phyloP scores from a whole-genome alignment of 805 yeast genomes.

The Saccharomycopsis selenospora region DNA sequence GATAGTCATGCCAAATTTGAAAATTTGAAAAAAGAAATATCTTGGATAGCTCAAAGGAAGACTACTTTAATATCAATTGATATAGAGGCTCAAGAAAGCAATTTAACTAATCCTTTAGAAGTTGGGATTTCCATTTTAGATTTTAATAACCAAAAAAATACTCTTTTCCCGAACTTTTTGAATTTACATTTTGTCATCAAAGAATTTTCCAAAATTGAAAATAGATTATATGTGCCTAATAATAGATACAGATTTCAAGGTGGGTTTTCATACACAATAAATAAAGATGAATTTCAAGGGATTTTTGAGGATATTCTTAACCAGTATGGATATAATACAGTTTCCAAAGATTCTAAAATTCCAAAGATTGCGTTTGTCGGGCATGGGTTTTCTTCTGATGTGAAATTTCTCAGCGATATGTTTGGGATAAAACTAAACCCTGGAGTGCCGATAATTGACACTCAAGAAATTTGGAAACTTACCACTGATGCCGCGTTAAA shows the following conservation, averaged over 20 bases:
- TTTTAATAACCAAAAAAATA: conserved; percentile 38
- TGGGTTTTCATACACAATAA: conserved; percentile 41
- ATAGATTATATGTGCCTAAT: conserved; percentile 50
- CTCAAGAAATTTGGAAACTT: conserved; percentile 29
- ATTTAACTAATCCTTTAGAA: conserved; percentile 41
- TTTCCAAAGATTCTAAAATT: conserved; percentile 22
- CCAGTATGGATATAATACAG: conserved; percentile 33
- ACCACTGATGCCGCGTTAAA: conserved; percentile 21
- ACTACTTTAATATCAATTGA: conserved; percentile 42
- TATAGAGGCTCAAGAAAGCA: conserved; percentile 48
- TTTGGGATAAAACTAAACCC: conserved; percentile 36
- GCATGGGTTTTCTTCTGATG: conserved; percentile 50
- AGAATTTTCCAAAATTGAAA: conserved; percentile 36
- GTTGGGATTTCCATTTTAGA: conserved; percentile 52
- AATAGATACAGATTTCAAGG: conserved; percentile 42
- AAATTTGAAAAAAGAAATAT: conserved; percentile 26
- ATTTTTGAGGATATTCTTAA: conserved; percentile 36
- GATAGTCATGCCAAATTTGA: no score
- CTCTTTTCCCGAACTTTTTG: conserved; percentile 30
- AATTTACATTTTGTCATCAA: conserved; percentile 39
- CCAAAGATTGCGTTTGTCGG: conserved; percentile 44
- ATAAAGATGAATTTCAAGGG: conserved; percentile 30
- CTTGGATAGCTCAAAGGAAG: conserved; percentile 22
- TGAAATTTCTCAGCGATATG: conserved; percentile 38
- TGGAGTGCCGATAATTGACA: conserved; percentile 27